Conservation (phyloP, 164 flowering plant species). For the Annona squamosa region DNA sequence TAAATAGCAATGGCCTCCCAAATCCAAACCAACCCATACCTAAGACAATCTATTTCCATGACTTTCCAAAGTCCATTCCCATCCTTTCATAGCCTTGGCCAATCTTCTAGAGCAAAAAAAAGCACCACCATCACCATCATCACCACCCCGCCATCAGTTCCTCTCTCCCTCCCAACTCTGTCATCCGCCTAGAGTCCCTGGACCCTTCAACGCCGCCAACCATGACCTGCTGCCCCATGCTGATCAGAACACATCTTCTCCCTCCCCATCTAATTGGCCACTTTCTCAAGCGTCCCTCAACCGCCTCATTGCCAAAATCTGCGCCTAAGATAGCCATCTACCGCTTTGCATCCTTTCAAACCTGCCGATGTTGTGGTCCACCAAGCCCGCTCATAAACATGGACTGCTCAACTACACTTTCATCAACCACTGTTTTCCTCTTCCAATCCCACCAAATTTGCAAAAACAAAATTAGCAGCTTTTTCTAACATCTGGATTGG, state of each 20-base stretch:
- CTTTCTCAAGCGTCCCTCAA: not conserved
- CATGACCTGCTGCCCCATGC: slow-evolving; percentile 3
- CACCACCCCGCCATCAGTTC: slow-evolving; percentile 4
- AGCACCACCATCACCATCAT: slow-evolving; percentile 4
- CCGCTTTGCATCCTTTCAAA: slow-evolving; percentile 9
- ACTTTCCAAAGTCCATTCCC: slow-evolving; percentile 13
- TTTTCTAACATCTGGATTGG: no score
- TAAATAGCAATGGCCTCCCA: no score
- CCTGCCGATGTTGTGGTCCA: not conserved
- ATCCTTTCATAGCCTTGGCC: slow-evolving; percentile 8
- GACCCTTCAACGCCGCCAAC: slow-evolving; percentile 4
- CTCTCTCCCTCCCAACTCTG: not conserved
- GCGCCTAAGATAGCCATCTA: not conserved
- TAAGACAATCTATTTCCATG: slow-evolving; percentile 1
- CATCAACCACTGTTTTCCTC: not conserved
- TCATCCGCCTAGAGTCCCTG: slow-evolving; percentile 7
- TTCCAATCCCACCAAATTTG: no score
- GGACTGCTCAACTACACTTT: not conserved
- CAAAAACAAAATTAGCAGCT: no score
- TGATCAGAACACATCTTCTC: not conserved
- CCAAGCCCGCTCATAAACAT: not conserved
- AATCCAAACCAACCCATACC: no score
- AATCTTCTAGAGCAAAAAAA: not conserved
- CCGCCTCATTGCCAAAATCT: slow-evolving; percentile 1
- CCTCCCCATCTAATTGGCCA: not conserved